Conservation (phyloP, 305 asterid species). For the Euphrasia arctica region DNA sequence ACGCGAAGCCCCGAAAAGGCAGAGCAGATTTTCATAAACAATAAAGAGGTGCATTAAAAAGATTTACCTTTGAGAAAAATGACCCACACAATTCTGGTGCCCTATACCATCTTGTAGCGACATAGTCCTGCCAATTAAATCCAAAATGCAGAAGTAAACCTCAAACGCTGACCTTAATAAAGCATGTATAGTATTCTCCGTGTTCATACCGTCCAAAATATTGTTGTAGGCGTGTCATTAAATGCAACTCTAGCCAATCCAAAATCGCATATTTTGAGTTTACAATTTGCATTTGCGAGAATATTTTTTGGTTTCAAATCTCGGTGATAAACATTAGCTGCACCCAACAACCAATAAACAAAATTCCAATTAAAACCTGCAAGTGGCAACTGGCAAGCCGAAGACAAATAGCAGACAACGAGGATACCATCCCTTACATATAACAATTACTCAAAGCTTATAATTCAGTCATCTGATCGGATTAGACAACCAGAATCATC, state of each 20-base stretch:
- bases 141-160: not conserved
- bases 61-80: conserved; percentile 55
- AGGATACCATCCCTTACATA: not conserved
- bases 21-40: too few species aligned
- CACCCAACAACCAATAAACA: conserved; percentile 24
- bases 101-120: conserved; percentile 67
- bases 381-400: not conserved
- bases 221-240: conserved; percentile 77
- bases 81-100: conserved; percentile 70
- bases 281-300: conserved; percentile 91
- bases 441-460: too few species aligned
- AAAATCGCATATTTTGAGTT: conserved; percentile 90
- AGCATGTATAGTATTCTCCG: not conserved
- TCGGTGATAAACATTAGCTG: conserved; percentile 92
- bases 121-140: conserved; percentile 46
- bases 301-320: conserved; percentile 85
- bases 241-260: conserved; percentile 95
- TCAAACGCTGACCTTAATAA: too few species aligned
- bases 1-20: too few species aligned
- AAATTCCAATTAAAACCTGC: not conserved
- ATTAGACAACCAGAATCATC: too few species aligned
- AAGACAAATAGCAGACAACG: not conserved
- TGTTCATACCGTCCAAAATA: conserved; percentile 83
- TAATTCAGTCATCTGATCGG: too few species aligned
- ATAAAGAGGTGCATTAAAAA: too few species aligned